Conservation (phyloP, 208 protist species). For the Balamuthia mandrillaris region DNA sequence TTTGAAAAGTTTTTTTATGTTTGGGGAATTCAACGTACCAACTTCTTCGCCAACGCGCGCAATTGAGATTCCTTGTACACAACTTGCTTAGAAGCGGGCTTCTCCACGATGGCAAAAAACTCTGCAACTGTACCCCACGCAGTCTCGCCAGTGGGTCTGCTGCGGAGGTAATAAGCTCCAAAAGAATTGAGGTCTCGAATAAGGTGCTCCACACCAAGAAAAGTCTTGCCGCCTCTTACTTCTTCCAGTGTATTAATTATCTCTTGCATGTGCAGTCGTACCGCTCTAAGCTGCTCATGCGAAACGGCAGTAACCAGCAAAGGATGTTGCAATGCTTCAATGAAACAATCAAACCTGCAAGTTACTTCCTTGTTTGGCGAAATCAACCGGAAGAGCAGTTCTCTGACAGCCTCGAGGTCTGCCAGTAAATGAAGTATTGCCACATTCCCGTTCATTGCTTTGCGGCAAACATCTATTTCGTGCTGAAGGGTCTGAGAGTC, state of each 20-base stretch:
- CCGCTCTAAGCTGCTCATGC: not conserved
- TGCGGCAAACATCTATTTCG: not conserved
- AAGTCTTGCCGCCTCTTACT: not conserved
- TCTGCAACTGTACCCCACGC: too few species aligned
- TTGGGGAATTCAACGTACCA: too few species aligned
- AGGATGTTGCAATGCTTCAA: too few species aligned
- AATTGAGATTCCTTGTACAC: not conserved
- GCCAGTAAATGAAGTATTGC: not conserved
- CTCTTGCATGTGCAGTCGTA: not conserved
- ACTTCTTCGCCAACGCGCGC: not conserved
- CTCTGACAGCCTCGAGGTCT: not conserved
- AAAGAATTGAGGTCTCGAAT: not conserved
- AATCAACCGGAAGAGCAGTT: not conserved
- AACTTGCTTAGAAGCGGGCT: not conserved
- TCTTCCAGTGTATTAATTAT: not conserved
- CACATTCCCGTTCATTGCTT: not conserved
- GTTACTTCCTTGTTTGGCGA: not conserved
- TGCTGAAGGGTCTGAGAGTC: not conserved
- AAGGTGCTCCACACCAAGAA: not conserved
- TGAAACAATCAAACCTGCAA: too few species aligned
- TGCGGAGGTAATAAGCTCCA: not conserved
- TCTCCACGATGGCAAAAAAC: not conserved
- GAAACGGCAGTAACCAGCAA: too few species aligned
- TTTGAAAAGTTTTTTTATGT: too few species aligned
- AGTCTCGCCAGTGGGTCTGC: not conserved